Evolutionary conservation across 495 filamentous ascomycete species (phyloP).

Genomic region (Tuber aestivum): DNA sequence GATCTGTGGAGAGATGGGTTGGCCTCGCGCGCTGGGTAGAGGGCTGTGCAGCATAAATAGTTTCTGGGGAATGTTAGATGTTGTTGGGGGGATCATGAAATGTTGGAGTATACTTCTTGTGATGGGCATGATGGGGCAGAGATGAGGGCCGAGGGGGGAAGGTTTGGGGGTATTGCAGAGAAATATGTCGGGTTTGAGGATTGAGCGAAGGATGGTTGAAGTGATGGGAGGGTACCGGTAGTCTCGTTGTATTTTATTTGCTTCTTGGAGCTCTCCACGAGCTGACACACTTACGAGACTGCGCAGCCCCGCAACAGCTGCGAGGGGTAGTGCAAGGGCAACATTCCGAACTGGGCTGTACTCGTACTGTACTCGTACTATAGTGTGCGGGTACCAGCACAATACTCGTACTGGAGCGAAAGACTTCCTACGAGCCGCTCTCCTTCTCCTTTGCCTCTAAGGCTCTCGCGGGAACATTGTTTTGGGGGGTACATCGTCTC

Average conservation of each 20-base stretch:
- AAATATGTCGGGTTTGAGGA: background rate
- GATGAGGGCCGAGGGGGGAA: background rate
- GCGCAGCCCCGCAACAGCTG: background rate
- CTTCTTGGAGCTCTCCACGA: background rate
- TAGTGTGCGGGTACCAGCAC: too few species aligned
- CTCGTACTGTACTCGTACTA: too few species aligned
- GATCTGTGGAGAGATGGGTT: slow-evolving; percentile 81
- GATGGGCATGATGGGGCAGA: slow-evolving; percentile 23
- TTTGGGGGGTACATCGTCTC: background rate
- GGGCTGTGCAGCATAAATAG: slow-evolving; percentile 70
- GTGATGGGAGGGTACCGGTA: background rate
- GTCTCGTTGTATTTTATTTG: background rate
- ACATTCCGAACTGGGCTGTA: background rate
- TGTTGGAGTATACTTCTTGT: slow-evolving; percentile 26
- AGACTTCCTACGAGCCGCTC: background rate
- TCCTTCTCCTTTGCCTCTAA: background rate
- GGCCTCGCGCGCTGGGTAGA: slow-evolving; percentile 79
- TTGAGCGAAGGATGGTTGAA: background rate
- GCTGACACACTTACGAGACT: background rate
- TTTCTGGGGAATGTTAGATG: slow-evolving; percentile 48
- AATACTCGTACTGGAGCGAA: background rate
- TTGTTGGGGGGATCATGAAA: slow-evolving; percentile 9
- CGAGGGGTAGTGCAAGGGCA: background rate
- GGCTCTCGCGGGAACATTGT: background rate
- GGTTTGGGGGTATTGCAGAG: background rate